These are phyloP conservation scores for Ophiobolus disseminans DNA, from an alignment of 2,329 filamentous ascomycete species.

Conservation along the genomic window DNA sequence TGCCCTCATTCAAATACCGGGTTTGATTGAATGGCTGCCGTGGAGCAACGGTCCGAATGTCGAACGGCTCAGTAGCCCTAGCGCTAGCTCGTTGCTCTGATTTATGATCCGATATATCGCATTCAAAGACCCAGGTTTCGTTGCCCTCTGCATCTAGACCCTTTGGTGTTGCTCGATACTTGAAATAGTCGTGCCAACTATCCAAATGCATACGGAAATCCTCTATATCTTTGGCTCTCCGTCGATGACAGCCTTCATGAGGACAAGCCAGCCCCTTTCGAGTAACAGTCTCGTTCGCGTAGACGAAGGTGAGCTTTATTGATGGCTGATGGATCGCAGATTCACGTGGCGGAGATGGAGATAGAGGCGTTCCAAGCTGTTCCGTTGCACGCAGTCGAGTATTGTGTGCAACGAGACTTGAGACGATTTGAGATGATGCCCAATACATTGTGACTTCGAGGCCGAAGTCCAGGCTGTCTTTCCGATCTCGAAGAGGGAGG, in stretches of 20 bases:
- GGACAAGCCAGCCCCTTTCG: slow-evolving; percentile 21
- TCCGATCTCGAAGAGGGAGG: slow-evolving; percentile 16
- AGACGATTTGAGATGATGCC: slow-evolving; percentile 11
- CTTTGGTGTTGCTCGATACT: slow-evolving; percentile 22
- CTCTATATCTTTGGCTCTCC: slow-evolving; percentile 15
- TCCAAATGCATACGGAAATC: slow-evolving; percentile 46
- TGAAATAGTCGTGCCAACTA: slow-evolving; percentile 46
- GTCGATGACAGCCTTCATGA: slow-evolving; percentile 18
- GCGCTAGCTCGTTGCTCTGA: slow-evolving; percentile 32
- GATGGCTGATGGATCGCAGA: slow-evolving; percentile 19
- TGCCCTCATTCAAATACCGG: slow-evolving; percentile 44
- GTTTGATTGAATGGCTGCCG: slow-evolving; percentile 43
- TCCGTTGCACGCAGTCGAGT: slow-evolving; percentile 10
- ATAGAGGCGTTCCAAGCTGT: slow-evolving; percentile 5
- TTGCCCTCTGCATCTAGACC: slow-evolving; percentile 18
- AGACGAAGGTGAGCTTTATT: slow-evolving; percentile 19
- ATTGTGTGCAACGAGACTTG: slow-evolving; percentile 36
- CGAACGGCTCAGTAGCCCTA: slow-evolving; percentile 30
- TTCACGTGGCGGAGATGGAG: slow-evolving; percentile 15
- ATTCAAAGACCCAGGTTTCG: slow-evolving; percentile 22
- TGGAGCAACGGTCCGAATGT: slow-evolving; percentile 45
- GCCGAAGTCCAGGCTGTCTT: slow-evolving; percentile 23
- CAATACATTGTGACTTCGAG: slow-evolving; percentile 34
- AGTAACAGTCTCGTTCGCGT: slow-evolving; percentile 16
- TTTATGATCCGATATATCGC: slow-evolving; percentile 26